Conservation (phyloP, 1,139 yeast species). For the Schizosaccharomyces versatilis region DNA sequence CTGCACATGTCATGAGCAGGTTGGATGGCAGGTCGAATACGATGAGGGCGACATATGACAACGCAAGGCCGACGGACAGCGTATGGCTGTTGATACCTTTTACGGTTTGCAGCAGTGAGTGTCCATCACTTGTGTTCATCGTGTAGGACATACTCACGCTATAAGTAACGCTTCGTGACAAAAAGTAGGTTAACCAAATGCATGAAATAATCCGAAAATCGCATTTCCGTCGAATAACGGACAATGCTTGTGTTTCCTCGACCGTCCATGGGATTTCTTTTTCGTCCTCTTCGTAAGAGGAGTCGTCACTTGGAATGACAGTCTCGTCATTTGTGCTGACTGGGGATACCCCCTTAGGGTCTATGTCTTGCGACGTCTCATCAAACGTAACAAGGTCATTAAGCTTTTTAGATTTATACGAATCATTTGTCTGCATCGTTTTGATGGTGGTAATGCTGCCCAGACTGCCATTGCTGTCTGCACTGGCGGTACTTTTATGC, state of each 20-base stretch:
- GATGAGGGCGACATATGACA: conserved; percentile 52
- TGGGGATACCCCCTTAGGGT: no score
- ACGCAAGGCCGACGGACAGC: conserved; percentile 20
- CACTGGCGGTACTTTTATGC: no score
- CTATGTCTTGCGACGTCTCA: no score
- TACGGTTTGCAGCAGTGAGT: not conserved
- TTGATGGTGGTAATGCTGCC: no score
- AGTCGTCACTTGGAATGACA: no score
- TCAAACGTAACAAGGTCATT: no score
- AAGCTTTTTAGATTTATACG: no score
- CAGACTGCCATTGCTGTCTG: no score
- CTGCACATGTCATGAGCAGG: conserved; percentile 33
- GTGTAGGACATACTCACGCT: not conserved
- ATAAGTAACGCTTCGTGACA: not conserved
- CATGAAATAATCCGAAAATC: not conserved
- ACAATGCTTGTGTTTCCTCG: not conserved
- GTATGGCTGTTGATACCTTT: not conserved
- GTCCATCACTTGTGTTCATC: not conserved
- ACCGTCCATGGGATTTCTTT: no score
- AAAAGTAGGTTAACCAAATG: not conserved
- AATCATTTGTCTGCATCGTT: no score
- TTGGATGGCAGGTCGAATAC: conserved; percentile 48
- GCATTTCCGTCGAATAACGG: not conserved
- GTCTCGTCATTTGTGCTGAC: no score
- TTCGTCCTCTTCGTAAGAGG: no score